Base-by-base conservation (phyloP, 73 alveolate species). In the Paramecium primaurelia region DNA sequence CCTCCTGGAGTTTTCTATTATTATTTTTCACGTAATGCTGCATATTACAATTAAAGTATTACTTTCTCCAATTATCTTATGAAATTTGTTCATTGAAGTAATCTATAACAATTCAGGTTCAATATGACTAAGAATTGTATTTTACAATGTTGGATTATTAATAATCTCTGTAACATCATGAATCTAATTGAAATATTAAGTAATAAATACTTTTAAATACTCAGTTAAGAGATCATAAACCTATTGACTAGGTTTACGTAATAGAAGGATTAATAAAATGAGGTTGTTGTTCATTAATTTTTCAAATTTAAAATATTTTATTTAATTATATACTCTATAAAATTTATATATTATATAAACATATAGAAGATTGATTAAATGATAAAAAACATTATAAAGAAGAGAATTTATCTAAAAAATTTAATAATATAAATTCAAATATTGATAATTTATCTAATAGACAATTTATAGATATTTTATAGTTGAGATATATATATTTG, bases 21-120 rank as follows among this genome's bases (percentile, higher is more conserved):
- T 45, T 42, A 47, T 44, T 80, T 80, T 18, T 80, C 75, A 18
- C 75, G 47, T 8, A 80, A 36, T 40, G 75, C 91, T 80, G 58
- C 25, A 0, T 25, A 18, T 80, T 44, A 47, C 8, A 8, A 73
- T 73, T 73, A 36, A 73, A 37, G 18, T 2, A 34, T 32, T 68
- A 73, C 87, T 73, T n/a, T 73, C 87, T 73, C 87, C 87, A 73
- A 73, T 73, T 25, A 73, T 38, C 47, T 73, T 37, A 73, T 73
- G 87, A 38, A 73, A 73, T 18, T 73, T 37, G 12, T 73, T 34
- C 87, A 73, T 73, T 1, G 87, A 37, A 2, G 40, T 38, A 16
- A 73, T 73, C 40, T 40, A 11, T n/a, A 37, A 38, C 7, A 73
- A 37, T 40, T 25, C 47, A 68, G 84, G 47, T 68, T 68, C 40